Percentiles rank a stretch among this genome's conserved stretches.
These are phyloP conservation scores for Coprinopsis cinerea DNA, from an alignment of 768 basidiomycete species.

Conservation along the genomic window DNA sequence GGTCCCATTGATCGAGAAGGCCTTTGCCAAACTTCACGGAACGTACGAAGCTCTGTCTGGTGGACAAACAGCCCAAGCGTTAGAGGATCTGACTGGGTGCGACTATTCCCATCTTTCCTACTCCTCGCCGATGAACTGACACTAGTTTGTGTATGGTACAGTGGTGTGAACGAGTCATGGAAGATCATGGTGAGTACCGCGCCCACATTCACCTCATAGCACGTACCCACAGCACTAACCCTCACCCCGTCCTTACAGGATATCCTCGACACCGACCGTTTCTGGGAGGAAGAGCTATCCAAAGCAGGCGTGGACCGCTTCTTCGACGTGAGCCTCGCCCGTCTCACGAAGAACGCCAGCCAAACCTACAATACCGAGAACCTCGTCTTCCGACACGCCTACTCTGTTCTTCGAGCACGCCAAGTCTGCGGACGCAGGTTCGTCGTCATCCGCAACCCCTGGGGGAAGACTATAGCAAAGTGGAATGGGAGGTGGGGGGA, in stretches of 20 bases:
- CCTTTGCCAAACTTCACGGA: slow-evolving; percentile 45
- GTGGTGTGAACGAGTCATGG: slow-evolving; percentile 38
- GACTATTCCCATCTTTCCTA: slow-evolving; percentile 5
- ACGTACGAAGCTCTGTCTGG: slow-evolving; percentile 30
- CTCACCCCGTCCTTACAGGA: slow-evolving; percentile 21
- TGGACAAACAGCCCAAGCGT: slow-evolving; percentile 35
- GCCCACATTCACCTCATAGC: no score
- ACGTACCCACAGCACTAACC: neutral
- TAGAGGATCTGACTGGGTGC: slow-evolving; percentile 50
- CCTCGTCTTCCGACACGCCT: no score
- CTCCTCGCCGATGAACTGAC: neutral
- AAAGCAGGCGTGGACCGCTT: slow-evolving; percentile 42
- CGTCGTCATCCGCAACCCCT: slow-evolving; percentile 42
- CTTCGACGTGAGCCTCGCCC: slow-evolving; percentile 47
- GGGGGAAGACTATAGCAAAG: slow-evolving; percentile 32
- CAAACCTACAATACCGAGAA: no score
- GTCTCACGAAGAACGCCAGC: slow-evolving; percentile 33
- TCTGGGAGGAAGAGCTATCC: slow-evolving; percentile 49
- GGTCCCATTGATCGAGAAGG: slow-evolving; percentile 45
- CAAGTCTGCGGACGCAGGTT: slow-evolving; percentile 40
- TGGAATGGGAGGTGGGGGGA: slow-evolving; percentile 46
- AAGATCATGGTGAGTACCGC: slow-evolving; percentile 29
- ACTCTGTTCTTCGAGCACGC: slow-evolving; percentile 38
- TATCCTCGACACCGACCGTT: slow-evolving; percentile 42
- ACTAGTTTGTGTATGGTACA: neutral